Percentiles rank a stretch among this genome's conserved stretches.
Conservation (phyloP, 2,329 filamentous ascomycete genomes). For the Penicillium sp. region DNA sequence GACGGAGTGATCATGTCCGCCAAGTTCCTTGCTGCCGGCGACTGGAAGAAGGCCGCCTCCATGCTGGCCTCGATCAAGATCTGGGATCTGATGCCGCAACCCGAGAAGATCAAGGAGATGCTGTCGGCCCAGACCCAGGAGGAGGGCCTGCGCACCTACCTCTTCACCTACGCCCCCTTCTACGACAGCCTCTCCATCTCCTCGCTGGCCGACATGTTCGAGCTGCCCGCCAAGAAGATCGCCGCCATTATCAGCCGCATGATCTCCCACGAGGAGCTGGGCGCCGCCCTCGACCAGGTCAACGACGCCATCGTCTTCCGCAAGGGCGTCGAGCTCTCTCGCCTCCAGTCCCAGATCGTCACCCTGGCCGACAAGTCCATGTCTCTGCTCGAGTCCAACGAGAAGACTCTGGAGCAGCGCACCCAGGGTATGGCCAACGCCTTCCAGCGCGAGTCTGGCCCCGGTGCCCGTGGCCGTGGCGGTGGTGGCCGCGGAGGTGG, state of each 20-base stretch:
- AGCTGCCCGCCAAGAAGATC: conserved; percentile 86
- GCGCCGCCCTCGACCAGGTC: conserved; percentile 94
- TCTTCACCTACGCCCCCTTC: conserved; percentile 99
- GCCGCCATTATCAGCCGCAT: conserved; percentile 96
- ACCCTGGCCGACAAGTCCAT: conserved; percentile 96
- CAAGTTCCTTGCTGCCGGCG: conserved; percentile 90
- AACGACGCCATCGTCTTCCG: conserved; percentile 97
- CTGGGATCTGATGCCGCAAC: conserved; percentile 94
- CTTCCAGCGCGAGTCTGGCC: conserved; percentile 87
- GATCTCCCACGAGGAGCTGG: conserved; percentile 98
- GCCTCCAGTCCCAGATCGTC: conserved; percentile 90
- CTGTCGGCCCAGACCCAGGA: conserved; percentile 97
- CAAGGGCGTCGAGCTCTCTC: conserved; percentile 96
- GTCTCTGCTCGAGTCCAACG: conserved; percentile 92
- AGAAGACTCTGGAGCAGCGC: conserved; percentile 93
- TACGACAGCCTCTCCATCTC: conserved; percentile 92
- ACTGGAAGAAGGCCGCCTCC: conserved; percentile 95
- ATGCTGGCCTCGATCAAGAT: conserved; percentile 99
- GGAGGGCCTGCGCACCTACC: conserved; percentile 94
- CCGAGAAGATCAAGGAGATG: conserved; percentile 94
- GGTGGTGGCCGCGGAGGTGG: conserved; percentile 39
- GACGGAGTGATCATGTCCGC: conserved; percentile 99
- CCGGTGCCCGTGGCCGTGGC: conserved; percentile 64
- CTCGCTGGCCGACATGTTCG: conserved; percentile 91
- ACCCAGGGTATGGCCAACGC: conserved; percentile 94